Conservation (phyloP, 2,329 filamentous ascomycete species). For the Alternaria rosae region DNA sequence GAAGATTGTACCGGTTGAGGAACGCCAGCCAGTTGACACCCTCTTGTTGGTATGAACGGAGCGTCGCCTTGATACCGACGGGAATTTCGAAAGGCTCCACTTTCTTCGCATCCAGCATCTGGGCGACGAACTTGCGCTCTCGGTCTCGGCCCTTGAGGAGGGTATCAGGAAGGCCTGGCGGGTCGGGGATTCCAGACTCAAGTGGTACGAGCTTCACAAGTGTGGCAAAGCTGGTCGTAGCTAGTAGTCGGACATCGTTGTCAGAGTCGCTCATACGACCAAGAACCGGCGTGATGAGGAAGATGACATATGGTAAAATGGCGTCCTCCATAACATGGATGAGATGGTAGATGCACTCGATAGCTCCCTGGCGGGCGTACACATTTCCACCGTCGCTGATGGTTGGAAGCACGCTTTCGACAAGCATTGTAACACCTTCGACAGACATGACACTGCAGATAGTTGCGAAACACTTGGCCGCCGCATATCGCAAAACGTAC, state of each 20-base stretch:
- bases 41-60: conserved; percentile 97
- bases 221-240: conserved; percentile 96
- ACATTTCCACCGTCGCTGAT: conserved; percentile 92
- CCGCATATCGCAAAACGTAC: conserved; percentile 94
- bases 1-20: conserved; percentile 96
- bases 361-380: conserved; percentile 88
- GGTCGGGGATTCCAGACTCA: conserved; percentile 96
- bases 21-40: conserved; percentile 99
- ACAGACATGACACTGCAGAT: conserved; percentile 97
- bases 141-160: conserved; percentile 88
- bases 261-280: conserved; percentile 99
- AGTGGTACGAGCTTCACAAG: conserved; percentile 96
- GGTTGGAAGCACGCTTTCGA: conserved; percentile 89
- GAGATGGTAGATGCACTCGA: conserved; percentile 94
- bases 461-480: conserved; percentile 95
- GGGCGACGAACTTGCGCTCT: conserved; percentile 94
- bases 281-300: conserved; percentile 95
- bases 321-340: conserved; percentile 98
- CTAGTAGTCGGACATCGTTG: conserved; percentile 90
- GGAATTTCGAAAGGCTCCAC: conserved; percentile 93
- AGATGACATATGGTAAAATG: conserved; percentile 97
- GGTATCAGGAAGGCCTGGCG: conserved; percentile 88
- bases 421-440: conserved; percentile 93
- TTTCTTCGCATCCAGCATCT: conserved; percentile 96
- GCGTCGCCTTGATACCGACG: conserved; percentile 94